Evolutionary conservation across 495 filamentous ascomycete species (phyloP).

Genomic region (Daldinia loculata): DNA sequence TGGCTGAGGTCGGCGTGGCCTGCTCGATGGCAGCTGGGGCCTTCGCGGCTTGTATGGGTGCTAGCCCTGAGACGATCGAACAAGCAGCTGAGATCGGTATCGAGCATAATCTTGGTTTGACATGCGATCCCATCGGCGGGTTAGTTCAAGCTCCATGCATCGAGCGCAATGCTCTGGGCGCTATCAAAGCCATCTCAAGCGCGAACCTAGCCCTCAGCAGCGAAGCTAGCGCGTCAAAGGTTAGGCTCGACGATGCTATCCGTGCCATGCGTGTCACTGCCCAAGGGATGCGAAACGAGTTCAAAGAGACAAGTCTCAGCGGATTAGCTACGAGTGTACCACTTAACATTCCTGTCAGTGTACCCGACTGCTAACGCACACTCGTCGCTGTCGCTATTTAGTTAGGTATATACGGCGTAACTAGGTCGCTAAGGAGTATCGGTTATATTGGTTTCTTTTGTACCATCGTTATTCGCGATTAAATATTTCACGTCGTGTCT

Average conservation of each 20-base stretch:
- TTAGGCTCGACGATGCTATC: conserved; percentile 50
- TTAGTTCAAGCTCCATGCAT: conserved; percentile 50
- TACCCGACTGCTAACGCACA: conserved; percentile 45
- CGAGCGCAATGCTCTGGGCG: conserved; percentile 50
- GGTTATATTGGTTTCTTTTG: neutral
- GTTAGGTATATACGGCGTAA: neutral
- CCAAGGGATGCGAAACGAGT: conserved; percentile 50
- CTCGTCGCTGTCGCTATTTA: neutral
- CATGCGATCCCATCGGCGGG: conserved; percentile 49
- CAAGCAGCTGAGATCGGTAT: conserved; percentile 51
- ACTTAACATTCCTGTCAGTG: conserved; percentile 49
- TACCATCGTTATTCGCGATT: neutral
- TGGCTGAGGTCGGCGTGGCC: conserved; percentile 53
- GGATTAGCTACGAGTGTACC: conserved; percentile 49
- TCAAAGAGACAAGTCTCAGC: conserved; percentile 52
- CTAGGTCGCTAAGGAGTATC: neutral
- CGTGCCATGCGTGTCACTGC: conserved; percentile 49
- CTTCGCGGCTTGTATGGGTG: conserved; percentile 51
- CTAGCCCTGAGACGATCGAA: conserved; percentile 48
- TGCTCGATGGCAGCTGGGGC: conserved; percentile 51
- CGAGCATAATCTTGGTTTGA: conserved; percentile 49
- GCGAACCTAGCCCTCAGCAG: conserved; percentile 50
- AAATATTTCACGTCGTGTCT: neutral
- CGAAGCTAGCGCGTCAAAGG: conserved; percentile 46
- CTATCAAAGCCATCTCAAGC: conserved; percentile 50